Percentiles rank a stretch among this genome's conserved stretches.
Evolutionary conservation across 176 grass and related monocot species (phyloP).

Genomic region (Cymbopogon citratus): DNA sequence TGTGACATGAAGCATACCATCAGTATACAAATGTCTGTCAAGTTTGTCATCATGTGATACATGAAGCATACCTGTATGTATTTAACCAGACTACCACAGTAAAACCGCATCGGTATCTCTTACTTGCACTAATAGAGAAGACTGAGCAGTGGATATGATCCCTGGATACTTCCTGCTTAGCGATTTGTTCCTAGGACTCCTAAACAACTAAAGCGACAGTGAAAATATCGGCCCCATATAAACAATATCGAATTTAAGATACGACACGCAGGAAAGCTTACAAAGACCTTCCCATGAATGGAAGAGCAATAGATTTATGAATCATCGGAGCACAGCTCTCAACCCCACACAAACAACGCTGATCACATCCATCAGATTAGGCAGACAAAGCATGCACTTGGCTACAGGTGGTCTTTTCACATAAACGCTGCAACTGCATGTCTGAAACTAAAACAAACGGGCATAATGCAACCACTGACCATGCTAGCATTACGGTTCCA

Average conservation of each 20-base stretch:
- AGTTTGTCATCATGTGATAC: background rate
- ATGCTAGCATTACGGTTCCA: conserved; percentile 1
- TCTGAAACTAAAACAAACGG: background rate
- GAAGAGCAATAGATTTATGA: background rate
- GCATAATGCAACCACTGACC: background rate
- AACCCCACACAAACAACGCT: background rate
- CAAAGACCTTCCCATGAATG: background rate
- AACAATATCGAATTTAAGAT: no score
- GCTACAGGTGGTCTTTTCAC: background rate
- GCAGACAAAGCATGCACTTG: background rate
- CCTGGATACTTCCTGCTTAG: background rate
- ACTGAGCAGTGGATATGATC: no score
- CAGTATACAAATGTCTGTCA: background rate
- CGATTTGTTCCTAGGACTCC: background rate
- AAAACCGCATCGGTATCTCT: background rate
- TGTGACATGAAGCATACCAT: no score
- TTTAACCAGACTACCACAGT: background rate
- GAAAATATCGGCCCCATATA: no score
- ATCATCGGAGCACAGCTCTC: background rate
- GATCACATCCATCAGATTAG: background rate
- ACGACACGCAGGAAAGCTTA: background rate
- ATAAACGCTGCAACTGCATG: background rate
- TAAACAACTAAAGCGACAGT: no score
- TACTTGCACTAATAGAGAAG: no score
- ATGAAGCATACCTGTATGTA: background rate